Conservation (phyloP, 805 yeast genomes). For the Wickerhamomyces silvicola region DNA sequence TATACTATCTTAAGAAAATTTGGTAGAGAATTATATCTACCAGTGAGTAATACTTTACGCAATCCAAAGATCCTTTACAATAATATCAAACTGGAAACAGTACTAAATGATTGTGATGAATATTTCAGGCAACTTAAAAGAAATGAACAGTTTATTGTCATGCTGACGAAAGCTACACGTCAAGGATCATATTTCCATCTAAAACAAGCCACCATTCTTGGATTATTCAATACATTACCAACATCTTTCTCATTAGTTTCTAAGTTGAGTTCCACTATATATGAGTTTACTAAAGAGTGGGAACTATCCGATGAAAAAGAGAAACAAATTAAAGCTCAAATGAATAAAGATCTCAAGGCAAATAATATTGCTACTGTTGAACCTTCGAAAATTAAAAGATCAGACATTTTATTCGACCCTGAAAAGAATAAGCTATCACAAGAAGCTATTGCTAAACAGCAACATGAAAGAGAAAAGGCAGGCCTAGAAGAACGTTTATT, state of each 20-base stretch:
- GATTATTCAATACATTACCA: conserved; percentile 17
- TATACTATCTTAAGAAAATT: conserved; percentile 33
- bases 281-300: conserved; percentile 17
- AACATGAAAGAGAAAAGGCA: conserved; percentile 12
- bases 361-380: neutral
- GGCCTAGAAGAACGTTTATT: conserved; percentile 9
- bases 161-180: conserved; percentile 34
- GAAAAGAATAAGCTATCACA: conserved; percentile 13
- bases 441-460: conserved; percentile 14
- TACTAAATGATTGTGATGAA: conserved; percentile 29
- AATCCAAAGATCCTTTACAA: conserved; percentile 31
- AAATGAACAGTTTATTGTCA: conserved; percentile 38
- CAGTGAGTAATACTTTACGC: conserved; percentile 31
- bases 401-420: conserved; percentile 13
- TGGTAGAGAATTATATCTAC: conserved; percentile 35
- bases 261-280: conserved; percentile 4
- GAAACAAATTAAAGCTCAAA: conserved; percentile 4
- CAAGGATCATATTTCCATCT: conserved; percentile 29
- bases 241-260: conserved; percentile 7
- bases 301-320: conserved; percentile 9
- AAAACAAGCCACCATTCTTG: conserved; percentile 26
- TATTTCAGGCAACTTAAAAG: conserved; percentile 32
- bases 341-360: conserved; percentile 2
- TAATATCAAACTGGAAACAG: conserved; percentile 21
- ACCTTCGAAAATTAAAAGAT: conserved; percentile 6